A percentile compares a stretch with the other conserved stretches of the same genome.
Conservation (phyloP, 495 filamentous ascomycete species). For the Penicillium dipodomyicola region DNA sequence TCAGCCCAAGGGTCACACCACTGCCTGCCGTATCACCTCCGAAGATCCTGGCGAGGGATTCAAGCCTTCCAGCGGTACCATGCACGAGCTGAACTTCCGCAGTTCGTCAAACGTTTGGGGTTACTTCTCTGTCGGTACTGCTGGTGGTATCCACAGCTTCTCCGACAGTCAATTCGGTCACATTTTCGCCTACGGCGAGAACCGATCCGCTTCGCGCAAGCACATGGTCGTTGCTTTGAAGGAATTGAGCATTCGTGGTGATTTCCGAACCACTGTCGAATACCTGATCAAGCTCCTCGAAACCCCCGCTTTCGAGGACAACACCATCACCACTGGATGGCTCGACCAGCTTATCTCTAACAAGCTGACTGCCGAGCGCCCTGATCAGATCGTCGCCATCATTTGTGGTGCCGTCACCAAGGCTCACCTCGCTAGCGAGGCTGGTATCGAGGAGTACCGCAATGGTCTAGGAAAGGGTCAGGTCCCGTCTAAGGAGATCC, state of each 20-base stretch:
- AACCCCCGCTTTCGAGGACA: constrained; percentile 96
- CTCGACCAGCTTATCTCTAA: constrained; percentile 98
- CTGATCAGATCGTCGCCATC: constrained; percentile 85
- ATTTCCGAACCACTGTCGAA: constrained; percentile 97
- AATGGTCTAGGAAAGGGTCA: constrained; percentile 94
- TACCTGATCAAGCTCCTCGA: constrained; percentile 99
- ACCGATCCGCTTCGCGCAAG: constrained; percentile 89
- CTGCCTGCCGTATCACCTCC: constrained; percentile 98
- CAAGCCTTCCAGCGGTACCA: constrained; percentile 97
- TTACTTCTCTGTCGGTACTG: constrained; percentile 98
- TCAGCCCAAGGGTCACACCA: constrained; percentile 92
- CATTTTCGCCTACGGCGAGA: constrained; percentile 99
- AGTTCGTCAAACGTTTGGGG: constrained; percentile 99
- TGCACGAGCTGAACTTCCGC: constrained; percentile 99
- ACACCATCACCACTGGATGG: constrained; percentile 99
- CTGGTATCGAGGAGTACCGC: constrained; percentile 80
- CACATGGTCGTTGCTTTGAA: constrained; percentile 99
- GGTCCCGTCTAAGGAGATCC: constrained; percentile 89
- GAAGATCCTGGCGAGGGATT: constrained; percentile 99
- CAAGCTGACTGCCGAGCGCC: constrained; percentile 93
- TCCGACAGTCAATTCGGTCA: constrained; percentile 99
- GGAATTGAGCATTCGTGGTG: constrained; percentile 98
- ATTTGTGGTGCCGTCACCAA: constrained; percentile 94
- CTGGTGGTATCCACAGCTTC: constrained; percentile 97
- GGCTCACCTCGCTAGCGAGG: constrained; percentile 89